A percentile compares a stretch with the other conserved stretches of the same genome.
Conservation (phyloP, 495 filamentous ascomycete species). For the Chaetomium tenue region DNA sequence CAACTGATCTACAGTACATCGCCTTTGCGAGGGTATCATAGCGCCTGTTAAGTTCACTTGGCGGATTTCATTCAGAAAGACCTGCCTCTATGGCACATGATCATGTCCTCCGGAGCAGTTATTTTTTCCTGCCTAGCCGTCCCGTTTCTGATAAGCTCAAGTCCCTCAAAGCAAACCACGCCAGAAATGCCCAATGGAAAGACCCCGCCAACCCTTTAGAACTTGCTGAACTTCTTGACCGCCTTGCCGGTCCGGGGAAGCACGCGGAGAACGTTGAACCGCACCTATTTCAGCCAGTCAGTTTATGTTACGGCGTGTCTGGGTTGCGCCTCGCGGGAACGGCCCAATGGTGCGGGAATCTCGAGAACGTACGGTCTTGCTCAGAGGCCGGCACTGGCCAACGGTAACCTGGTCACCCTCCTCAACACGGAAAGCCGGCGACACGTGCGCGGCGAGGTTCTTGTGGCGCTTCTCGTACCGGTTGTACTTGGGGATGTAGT, state of each 20-base stretch:
- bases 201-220: constrained; percentile 60
- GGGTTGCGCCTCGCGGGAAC: not conserved
- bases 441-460: constrained; percentile 98
- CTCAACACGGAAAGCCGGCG: constrained; percentile 99
- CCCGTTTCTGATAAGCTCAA: constrained; percentile 51
- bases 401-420: constrained; percentile 99
- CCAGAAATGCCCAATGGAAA: constrained; percentile 52
- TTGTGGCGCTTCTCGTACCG: constrained; percentile 99
- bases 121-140: constrained; percentile 47
- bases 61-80: constrained; percentile 49
- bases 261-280: constrained; percentile 98
- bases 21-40: constrained; percentile 26
- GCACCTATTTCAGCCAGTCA: constrained; percentile 60
- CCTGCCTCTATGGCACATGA: constrained; percentile 48
- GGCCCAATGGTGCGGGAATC: not conserved
- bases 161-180: constrained; percentile 52
- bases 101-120: constrained; percentile 43
- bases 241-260: constrained; percentile 93
- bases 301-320: not conserved
- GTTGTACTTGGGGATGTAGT: constrained; percentile 98
- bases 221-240: constrained; percentile 97
- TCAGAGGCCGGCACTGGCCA: constrained; percentile 96
- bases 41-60: constrained; percentile 34
- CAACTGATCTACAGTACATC: constrained; percentile 12
- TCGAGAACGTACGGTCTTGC: constrained; percentile 84